These are phyloP conservation scores for Bondarzewia mesenterica DNA, from an alignment of 1,284 basidiomycete genomes.

Conservation along the genomic window DNA sequence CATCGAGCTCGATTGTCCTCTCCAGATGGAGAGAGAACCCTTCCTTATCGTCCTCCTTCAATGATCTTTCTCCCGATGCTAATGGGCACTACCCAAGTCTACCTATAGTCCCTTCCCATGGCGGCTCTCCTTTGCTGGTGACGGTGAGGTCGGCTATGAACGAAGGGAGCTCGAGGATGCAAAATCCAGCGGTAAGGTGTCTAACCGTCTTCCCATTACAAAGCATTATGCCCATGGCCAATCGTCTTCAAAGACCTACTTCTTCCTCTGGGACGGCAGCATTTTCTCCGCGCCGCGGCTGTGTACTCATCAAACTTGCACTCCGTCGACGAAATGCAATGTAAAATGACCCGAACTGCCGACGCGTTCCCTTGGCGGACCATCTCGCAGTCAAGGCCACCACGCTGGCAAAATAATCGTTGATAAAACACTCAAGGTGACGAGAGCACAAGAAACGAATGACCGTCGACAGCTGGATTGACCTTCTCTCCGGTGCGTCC, in stretches of 20 bases:
- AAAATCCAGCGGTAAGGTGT: slow-evolving; percentile 58
- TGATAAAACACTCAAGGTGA: slow-evolving; percentile 94
- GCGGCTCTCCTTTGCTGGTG: slow-evolving; percentile 74
- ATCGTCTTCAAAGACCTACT: slow-evolving; percentile 58
- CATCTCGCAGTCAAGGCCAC: slow-evolving; percentile 81
- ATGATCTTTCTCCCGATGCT: slow-evolving; percentile 26
- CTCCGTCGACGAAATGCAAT: slow-evolving; percentile 85
- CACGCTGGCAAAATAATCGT: slow-evolving; percentile 93
- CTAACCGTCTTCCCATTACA: too few species aligned
- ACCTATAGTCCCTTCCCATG: slow-evolving; percentile 30
- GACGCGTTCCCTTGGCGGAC: slow-evolving; percentile 73
- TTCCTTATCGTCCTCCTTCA: slow-evolving; percentile 21
- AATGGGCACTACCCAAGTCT: slow-evolving; percentile 12
- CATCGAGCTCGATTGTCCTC: slow-evolving; percentile 25
- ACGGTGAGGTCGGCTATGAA: slow-evolving; percentile 88
- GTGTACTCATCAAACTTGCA: slow-evolving; percentile 91
- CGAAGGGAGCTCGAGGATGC: slow-evolving; percentile 81
- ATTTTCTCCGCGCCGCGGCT: slow-evolving; percentile 92
- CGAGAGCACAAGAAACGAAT: slow-evolving; percentile 78
- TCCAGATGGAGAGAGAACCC: slow-evolving; percentile 39
- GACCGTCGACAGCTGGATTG: slow-evolving; percentile 89
- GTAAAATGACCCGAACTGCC: slow-evolving; percentile 75
- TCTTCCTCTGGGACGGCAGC: slow-evolving; percentile 98
- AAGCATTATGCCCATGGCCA: neutral
- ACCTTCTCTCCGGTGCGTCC: slow-evolving; percentile 80